A percentile compares a stretch with the other conserved stretches of the same genome.
Evolutionary conservation across 768 basidiomycete species (phyloP).

Genomic region (Coprinopsis sp.): DNA sequence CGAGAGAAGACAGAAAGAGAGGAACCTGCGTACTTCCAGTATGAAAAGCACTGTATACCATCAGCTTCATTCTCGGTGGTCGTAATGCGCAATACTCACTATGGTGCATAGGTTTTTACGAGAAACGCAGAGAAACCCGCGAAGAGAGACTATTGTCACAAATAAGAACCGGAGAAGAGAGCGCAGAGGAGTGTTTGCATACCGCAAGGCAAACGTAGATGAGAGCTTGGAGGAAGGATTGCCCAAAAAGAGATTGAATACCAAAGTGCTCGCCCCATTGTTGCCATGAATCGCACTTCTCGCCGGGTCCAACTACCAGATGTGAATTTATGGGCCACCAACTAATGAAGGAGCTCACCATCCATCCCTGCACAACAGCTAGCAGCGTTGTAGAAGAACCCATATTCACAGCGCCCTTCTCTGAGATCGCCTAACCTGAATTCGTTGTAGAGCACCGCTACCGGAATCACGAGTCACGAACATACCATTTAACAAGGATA

Average conservation of each 20-base stretch:
- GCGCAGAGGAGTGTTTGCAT: conserved; percentile 21
- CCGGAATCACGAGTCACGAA: conserved; percentile 7
- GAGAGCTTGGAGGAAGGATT: conserved; percentile 60
- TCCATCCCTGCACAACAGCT: conserved; percentile 67
- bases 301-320: conserved; percentile 44
- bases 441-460: conserved; percentile 1
- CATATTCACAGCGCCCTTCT: conserved; percentile 63
- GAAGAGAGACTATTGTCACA: conserved; percentile 49
- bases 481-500: conserved; percentile 68
- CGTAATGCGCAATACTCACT: conserved; percentile 50
- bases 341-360: conserved; percentile 25
- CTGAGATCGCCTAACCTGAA: conserved; percentile 64
- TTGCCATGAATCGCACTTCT: conserved; percentile 61
- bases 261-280: conserved; percentile 61
- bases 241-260: conserved; percentile 50
- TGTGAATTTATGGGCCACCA: not conserved
- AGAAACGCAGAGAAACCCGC: conserved; percentile 60
- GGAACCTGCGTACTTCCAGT: conserved; percentile 58
- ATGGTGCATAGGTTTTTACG: conserved; percentile 64
- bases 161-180: conserved; percentile 3
- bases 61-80: too few relatives aligned
- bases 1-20: conserved; percentile 1
- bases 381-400: conserved; percentile 69
- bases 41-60: conserved; percentile 58
- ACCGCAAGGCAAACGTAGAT: conserved; percentile 65